A percentile compares a stretch with the other conserved stretches of the same genome.
Conservation (phyloP, 441 rosid genomes). For the Macaranga tanarius region DNA sequence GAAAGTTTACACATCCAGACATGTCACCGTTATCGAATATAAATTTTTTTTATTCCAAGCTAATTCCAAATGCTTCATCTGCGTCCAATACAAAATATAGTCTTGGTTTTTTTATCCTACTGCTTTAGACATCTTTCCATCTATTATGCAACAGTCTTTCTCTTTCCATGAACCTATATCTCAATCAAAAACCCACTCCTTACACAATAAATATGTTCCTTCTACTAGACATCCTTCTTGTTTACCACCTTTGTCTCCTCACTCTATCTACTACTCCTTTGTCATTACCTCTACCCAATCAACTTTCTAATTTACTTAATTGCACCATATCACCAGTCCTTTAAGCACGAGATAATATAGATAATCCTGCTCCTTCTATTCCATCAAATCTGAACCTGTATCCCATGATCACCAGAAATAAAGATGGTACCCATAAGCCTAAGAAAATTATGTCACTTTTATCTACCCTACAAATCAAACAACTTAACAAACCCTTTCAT, state of each 20-base stretch:
- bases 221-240: too few relatives aligned
- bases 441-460: background rate
- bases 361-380: background rate
- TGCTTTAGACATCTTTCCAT: background rate
- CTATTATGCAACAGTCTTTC: too few relatives aligned
- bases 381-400: background rate
- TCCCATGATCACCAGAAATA: background rate
- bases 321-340: background rate
- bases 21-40: background rate
- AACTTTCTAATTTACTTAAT: too few relatives aligned
- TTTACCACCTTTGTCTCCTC: background rate
- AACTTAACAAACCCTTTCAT: background rate
- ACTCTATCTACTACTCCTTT: background rate
- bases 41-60: background rate
- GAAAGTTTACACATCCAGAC: background rate
- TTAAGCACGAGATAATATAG: background rate
- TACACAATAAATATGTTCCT: too few relatives aligned
- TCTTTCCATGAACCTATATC: background rate
- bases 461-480: too few relatives aligned
- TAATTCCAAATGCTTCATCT: background rate
- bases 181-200: background rate
- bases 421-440: background rate
- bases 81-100: background rate
- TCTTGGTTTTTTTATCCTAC: background rate
- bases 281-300: background rate